Base-by-base conservation (phyloP, 352 stramenopile species). In the Globisporangium acanthophoron region DNA sequence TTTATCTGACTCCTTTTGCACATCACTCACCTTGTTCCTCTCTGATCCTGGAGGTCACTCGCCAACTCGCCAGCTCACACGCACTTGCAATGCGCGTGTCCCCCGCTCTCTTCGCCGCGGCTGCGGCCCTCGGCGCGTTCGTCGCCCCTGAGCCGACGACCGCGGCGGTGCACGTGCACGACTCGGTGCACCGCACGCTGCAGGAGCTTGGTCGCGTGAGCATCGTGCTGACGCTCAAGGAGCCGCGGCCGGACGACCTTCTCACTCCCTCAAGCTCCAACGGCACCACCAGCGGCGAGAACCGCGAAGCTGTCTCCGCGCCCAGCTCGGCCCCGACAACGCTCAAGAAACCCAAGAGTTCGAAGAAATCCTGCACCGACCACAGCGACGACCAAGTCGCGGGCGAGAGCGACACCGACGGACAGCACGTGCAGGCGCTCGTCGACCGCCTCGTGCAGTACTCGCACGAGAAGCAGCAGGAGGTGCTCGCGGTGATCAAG, bases 191-290 rank as follows among this genome's bases (percentile, higher is more conserved):
- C 18, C 61, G 64, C 15, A 49, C 60, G 8, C 45, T 71, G 21
- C 29, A 65, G 44, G 41, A 54, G 45, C 45, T 50, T 11, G 64
- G 64, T 16, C 55, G 54, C 15, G 54, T 64, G n/a, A 76, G 59
- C 33, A 62, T 80, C 47, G 67, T 80, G 21, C 55, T 80, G 16
- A 62, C 66, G 9, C 63, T 80, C 58, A 69, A 69, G 39, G 61
- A 73, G 13, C 43, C 49, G 15, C 52, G 66, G 3, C 69, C 69
- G 0, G 44, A 53, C 18, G 58, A 62, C n/a, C 47, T 76, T 12
- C 48, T 69, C 37, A 18, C 37, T 21, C 46, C 51, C 12, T 41
- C 53, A 11, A 44, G 3, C 20, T 16, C 44, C 3, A 24, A 16
- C 20, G 20, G n/a, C 6, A 41, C n/a, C 8, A 39, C 8, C 13